Evolutionary conservation across 176 grass and related monocot genomes (phyloP).

Genomic region (Metroxylon sagu): DNA sequence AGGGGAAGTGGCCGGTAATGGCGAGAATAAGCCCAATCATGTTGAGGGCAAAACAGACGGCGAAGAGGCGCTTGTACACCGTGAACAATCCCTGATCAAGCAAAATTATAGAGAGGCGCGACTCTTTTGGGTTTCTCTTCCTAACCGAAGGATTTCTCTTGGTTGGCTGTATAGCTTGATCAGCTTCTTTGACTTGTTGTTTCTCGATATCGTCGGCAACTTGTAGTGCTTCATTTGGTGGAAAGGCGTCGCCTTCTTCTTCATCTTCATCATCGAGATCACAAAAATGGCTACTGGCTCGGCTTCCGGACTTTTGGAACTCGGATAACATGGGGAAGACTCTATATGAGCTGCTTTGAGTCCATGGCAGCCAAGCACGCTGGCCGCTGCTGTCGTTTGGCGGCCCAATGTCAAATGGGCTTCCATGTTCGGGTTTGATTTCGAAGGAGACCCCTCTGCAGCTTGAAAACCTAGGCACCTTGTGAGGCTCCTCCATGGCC

Average conservation of each 20-base stretch:
- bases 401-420: conserved; percentile 3
- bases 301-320: conserved; percentile 11
- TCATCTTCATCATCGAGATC: conserved; percentile 28
- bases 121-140: conserved; percentile 2
- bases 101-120: conserved; percentile 46
- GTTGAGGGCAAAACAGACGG: conserved; percentile 33
- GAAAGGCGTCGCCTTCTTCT: neutral
- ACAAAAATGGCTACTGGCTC: conserved; percentile 56
- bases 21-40: conserved; percentile 24
- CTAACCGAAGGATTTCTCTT: conserved; percentile 8
- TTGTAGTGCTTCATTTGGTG: no score
- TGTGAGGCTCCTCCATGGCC: no score
- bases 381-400: conserved; percentile 13
- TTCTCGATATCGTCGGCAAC: conserved; percentile 26
- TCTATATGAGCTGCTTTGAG: conserved; percentile 10
- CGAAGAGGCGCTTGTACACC: conserved; percentile 67
- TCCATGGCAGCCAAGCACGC: conserved; percentile 35
- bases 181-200: neutral
- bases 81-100: conserved; percentile 70
- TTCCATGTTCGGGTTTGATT: conserved; percentile 22
- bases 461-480: conserved; percentile 40
- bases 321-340: conserved; percentile 1
- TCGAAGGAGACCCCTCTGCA: conserved; percentile 61
- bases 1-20: conserved; percentile 28
- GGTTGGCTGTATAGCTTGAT: neutral